These are phyloP conservation scores for Apiospora pterosperma DNA, from an alignment of 2,329 filamentous ascomycete genomes.

Conservation along the genomic window DNA sequence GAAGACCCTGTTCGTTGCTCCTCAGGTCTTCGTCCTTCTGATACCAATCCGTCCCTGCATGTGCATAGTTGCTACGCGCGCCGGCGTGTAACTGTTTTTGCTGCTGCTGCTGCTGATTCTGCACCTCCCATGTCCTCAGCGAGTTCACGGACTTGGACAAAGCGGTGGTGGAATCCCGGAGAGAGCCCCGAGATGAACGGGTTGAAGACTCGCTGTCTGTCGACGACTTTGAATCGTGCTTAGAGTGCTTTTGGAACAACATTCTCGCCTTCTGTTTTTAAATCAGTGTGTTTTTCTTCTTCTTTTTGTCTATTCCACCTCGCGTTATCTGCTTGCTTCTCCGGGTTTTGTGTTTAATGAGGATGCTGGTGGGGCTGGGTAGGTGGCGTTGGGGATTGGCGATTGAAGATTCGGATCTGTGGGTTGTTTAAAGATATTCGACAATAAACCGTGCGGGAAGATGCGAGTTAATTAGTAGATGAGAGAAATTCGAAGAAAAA, in stretches of 20 bases:
- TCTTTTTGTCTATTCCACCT: background rate
- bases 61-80: background rate
- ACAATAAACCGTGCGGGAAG: too few relatives aligned
- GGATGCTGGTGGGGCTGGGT: background rate
- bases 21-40: background rate
- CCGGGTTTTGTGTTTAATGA: background rate
- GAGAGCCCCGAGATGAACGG: background rate
- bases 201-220: background rate
- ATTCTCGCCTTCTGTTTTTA: too few relatives aligned
- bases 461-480: background rate
- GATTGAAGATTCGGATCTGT: background rate
- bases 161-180: background rate
- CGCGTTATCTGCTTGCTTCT: too few relatives aligned
- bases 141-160: background rate
- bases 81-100: background rate
- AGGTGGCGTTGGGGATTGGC: background rate
- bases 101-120: background rate
- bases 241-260: background rate
- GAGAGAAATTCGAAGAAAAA: background rate
- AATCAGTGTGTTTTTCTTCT: too few relatives aligned
- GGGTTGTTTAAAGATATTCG: too few relatives aligned
- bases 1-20: background rate
- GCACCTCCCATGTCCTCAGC: background rate
- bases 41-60: conserved; percentile 2
- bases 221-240: background rate